Evolutionary conservation across 2,329 filamentous ascomycete genomes (phyloP).

Genomic region (Trichoderma koningii): DNA sequence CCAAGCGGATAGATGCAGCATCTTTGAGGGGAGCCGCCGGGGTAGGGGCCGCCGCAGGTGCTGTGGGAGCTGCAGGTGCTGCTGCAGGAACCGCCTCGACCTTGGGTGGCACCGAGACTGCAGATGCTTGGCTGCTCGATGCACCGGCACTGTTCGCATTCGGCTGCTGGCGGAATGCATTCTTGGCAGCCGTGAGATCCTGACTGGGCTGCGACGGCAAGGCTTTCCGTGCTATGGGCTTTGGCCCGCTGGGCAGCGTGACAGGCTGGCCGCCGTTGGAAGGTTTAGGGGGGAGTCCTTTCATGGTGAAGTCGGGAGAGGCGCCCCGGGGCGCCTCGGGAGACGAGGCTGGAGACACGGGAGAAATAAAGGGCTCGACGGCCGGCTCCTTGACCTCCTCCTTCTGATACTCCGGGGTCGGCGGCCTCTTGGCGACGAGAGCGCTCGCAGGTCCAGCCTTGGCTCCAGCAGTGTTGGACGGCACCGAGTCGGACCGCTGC

Average conservation of each 20-base stretch:
- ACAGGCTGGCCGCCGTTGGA: constrained; percentile 22
- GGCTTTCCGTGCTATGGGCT: constrained; percentile 35
- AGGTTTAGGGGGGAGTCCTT: constrained; percentile 28
- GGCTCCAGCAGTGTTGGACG: constrained; percentile 14
- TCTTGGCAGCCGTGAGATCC: constrained; percentile 33
- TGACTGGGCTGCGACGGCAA: constrained; percentile 31
- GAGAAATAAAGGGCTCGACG: constrained; percentile 44
- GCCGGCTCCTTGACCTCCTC: constrained; percentile 45
- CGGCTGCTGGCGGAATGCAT: constrained; percentile 29
- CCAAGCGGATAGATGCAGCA: constrained; percentile 30
- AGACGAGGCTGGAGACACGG: constrained; percentile 50
- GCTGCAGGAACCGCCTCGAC: background rate
- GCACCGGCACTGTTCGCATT: background rate
- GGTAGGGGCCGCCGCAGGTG: constrained; percentile 1
- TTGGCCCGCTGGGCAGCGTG: constrained; percentile 20
- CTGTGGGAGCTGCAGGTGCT: background rate
- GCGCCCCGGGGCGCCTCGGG: constrained; percentile 41
- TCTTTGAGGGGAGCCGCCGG: constrained; percentile 30
- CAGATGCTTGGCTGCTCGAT: constrained; percentile 5
- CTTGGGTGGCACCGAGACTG: background rate
- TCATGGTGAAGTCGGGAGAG: constrained; percentile 26
- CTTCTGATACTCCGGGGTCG: constrained; percentile 53
- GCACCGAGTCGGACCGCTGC: constrained; percentile 30
- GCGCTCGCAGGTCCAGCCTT: constrained; percentile 22
- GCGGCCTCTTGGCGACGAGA: constrained; percentile 43